Conservation (phyloP, 2,329 filamentous ascomycete species). For the Penicillium sclerotigenum region DNA sequence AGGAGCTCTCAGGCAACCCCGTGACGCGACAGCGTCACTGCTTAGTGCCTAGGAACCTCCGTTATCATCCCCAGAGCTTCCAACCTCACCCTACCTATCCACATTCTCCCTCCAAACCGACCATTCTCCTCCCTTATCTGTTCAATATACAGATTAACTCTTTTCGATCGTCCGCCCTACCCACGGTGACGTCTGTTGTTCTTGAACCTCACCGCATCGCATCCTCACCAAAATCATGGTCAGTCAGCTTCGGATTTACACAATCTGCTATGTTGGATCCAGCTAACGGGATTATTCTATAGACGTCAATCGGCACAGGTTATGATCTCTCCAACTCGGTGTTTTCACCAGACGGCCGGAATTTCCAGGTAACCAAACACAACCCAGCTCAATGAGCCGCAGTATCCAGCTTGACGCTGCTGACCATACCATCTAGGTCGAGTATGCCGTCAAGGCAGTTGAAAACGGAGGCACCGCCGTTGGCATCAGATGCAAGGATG, state of each 20-base stretch:
- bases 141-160: background rate
- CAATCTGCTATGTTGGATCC: background rate
- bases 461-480: constrained; percentile 96
- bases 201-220: constrained; percentile 8
- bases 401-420: background rate
- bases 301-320: constrained; percentile 99
- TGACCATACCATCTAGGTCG: constrained; percentile 53
- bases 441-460: constrained; percentile 98
- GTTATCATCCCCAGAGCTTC: constrained; percentile 24
- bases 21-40: constrained; percentile 30
- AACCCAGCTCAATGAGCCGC: background rate
- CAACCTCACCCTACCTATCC: constrained; percentile 10
- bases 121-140: background rate
- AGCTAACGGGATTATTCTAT: constrained; percentile 16
- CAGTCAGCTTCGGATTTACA: background rate
- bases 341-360: constrained; percentile 97
- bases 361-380: constrained; percentile 72
- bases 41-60: constrained; percentile 11
- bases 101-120: background rate
- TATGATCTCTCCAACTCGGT: constrained; percentile 99
- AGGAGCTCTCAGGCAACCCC: constrained; percentile 29
- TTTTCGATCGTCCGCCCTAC: background rate
- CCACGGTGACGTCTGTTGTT: constrained; percentile 3
- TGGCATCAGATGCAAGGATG: constrained; percentile 95
- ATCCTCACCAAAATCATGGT: constrained; percentile 20